Conservation (phyloP, 1,139 yeast genomes). For the Yamadazyma kanchanaburiensis region DNA sequence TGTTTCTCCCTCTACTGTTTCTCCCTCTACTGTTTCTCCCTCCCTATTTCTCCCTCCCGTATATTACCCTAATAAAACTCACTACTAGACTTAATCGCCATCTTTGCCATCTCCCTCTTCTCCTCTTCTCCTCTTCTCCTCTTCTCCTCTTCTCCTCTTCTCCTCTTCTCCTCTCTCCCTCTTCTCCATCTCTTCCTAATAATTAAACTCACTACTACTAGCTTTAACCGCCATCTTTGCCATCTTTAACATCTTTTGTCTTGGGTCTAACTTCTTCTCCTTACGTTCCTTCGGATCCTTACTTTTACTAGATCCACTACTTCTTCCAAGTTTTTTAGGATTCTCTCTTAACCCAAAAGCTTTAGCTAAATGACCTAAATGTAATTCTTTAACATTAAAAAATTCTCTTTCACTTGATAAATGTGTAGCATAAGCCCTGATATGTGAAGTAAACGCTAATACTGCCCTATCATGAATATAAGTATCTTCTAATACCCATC, state of each 20-base stretch:
- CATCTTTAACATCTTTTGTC: constrained; percentile 70
- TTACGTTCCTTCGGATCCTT: constrained; percentile 25
- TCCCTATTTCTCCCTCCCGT: too few relatives aligned
- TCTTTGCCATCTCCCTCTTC: too few relatives aligned
- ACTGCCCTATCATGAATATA: constrained; percentile 59
- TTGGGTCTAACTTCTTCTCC: constrained; percentile 58
- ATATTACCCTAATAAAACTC: too few relatives aligned
- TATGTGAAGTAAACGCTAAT: constrained; percentile 81
- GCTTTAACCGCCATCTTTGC: constrained; percentile 70
- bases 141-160: too few relatives aligned
- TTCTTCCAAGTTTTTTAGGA: constrained; percentile 70
- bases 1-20: too few relatives aligned
- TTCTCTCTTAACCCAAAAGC: constrained; percentile 92
- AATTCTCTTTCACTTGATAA: constrained; percentile 70
- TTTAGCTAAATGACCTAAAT: constrained; percentile 93
- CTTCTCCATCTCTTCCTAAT: too few relatives aligned
- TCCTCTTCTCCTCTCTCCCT: too few relatives aligned
- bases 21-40: too few relatives aligned
- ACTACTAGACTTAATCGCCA: too few relatives aligned
- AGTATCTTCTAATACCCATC: constrained; percentile 76
- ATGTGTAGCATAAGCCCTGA: constrained; percentile 97
- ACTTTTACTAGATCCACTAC: constrained; percentile 21
- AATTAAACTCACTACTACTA: constrained; percentile 72
- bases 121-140: too few relatives aligned
- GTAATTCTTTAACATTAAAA: constrained; percentile 78